Conservation (phyloP, 2,329 filamentous ascomycete species). For the Sphaerulina populicola region DNA sequence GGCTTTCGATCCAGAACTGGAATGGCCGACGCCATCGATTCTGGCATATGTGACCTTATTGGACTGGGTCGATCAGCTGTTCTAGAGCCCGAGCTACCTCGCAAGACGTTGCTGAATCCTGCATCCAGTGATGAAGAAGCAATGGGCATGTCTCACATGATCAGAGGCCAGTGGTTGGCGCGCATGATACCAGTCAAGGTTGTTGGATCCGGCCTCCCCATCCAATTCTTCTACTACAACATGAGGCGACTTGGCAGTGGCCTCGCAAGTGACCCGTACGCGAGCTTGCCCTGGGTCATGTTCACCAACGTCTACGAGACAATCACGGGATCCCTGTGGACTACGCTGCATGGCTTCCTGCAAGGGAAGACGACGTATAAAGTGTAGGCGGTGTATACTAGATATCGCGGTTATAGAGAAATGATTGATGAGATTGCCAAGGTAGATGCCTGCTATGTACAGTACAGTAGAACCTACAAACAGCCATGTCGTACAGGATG, state of each 20-base stretch:
- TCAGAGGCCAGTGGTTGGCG: conserved; percentile 31
- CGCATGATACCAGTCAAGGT: conserved; percentile 30
- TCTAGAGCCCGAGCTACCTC: conserved; percentile 39
- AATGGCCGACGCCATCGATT: conserved; percentile 43
- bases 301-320: conserved; percentile 9
- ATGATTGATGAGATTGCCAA: too few species aligned
- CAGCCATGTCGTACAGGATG: too few species aligned
- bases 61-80: conserved; percentile 43
- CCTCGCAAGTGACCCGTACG: conserved; percentile 27
- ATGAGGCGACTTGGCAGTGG: conserved; percentile 30
- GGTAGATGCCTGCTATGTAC: too few species aligned
- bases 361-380: neutral
- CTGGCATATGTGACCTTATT: conserved; percentile 44
- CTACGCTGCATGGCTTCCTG: neutral
- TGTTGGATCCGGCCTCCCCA: conserved; percentile 28
- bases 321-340: neutral
- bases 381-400: neutral
- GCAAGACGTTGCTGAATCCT: conserved; percentile 32
- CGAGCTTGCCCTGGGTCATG: conserved; percentile 27
- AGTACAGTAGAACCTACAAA: too few species aligned
- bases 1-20: conserved; percentile 51
- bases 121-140: conserved; percentile 24
- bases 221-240: conserved; percentile 33
- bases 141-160: conserved; percentile 26
- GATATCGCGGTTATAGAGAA: too few species aligned